Base-by-base conservation (phyloP, 2,329 filamentous ascomycete species). In the Beauveria rudraprayagi region DNA sequence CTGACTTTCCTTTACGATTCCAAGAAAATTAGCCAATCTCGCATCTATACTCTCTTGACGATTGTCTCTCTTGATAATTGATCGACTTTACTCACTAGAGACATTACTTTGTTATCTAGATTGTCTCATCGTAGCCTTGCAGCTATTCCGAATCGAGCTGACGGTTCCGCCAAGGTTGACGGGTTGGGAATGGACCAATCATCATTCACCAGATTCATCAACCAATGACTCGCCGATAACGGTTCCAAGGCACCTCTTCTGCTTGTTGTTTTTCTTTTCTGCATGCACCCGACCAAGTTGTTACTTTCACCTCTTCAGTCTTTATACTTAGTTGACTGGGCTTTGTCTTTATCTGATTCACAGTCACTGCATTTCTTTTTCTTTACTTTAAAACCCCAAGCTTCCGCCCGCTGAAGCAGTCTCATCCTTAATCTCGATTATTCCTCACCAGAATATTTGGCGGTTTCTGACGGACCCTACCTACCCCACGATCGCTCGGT, bases 401-500 rank as follows among this genome's bases (percentile, higher is more conserved):
- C 43, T 22, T 16, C 17, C 6, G n/a, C 37, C 16, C 8, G 11
- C 55, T 19, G 30, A 58, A 14, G 50, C 55, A 40, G n/a, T 41
- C 44, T 17, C 58, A 43, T 43, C 16, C 3, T 48, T 48, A 8
- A 17, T 47, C 40, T 56, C 22, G 37, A 17, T 37, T 17, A 37
- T 37, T 37, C 34, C 34, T 37, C n/a, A 48, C 19, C 50, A 54
- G n/a, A 44, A 16, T 17, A 46, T 26, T 28, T 40, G 11, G 19
- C 22, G 22, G 37, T 43, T 5, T 17, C 8, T 37, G 10, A 24
- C 41, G 34, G 55, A 52, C 50, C 61, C 56, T 62, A 56, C 61
- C 56, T 62, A 56, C 61, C 61, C 61, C 61, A 30, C 61, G 47
- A 56, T 56, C 19, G 43, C 43, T 26, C n/a, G 16, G 24, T 28